Percentiles rank a stretch among this genome's conserved stretches.
Evolutionary conservation across 2,329 filamentous ascomycete species (phyloP).

Genomic region (Talaromyces sp.): DNA sequence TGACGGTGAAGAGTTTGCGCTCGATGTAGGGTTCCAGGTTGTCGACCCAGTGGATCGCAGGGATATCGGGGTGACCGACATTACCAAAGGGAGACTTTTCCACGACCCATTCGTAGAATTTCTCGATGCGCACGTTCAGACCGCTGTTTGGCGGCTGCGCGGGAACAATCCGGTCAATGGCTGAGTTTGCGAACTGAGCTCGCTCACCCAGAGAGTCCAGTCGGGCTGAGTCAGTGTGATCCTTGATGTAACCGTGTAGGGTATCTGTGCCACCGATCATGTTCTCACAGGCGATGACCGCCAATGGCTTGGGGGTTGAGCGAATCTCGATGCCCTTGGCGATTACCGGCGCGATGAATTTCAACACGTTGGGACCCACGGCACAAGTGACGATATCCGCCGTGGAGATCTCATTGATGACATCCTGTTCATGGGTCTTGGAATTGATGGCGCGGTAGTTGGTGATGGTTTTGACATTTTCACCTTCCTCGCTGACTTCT

Average conservation of each 20-base stretch:
- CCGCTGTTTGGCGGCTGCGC: conserved; percentile 79
- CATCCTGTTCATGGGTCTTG: conserved; percentile 76
- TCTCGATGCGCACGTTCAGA: conserved; percentile 92
- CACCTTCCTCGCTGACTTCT: conserved; percentile 84
- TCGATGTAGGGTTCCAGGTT: conserved; percentile 94
- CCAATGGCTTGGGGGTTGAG: conserved; percentile 66
- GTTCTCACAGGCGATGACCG: conserved; percentile 98
- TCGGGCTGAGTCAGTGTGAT: conserved; percentile 70
- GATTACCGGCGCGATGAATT: conserved; percentile 93
- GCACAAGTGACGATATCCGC: conserved; percentile 95
- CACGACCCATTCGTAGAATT: conserved; percentile 99
- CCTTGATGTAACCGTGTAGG: conserved; percentile 78
- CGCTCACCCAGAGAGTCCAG: conserved; percentile 70
- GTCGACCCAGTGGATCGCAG: conserved; percentile 91
- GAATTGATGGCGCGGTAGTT: conserved; percentile 98
- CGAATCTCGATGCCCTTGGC: conserved; percentile 89
- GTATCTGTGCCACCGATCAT: conserved; percentile 92
- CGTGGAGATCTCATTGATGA: conserved; percentile 81
- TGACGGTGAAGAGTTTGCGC: conserved; percentile 99
- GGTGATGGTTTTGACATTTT: conserved; percentile 78
- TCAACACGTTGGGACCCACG: conserved; percentile 92
- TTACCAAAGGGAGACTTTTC: conserved; percentile 82
- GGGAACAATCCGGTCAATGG: conserved; percentile 97
- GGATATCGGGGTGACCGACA: conserved; percentile 69
- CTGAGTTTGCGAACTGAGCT: conserved; percentile 93